Conservation (phyloP, 164 flowering plant genomes). For the Brasenia schreberi region DNA sequence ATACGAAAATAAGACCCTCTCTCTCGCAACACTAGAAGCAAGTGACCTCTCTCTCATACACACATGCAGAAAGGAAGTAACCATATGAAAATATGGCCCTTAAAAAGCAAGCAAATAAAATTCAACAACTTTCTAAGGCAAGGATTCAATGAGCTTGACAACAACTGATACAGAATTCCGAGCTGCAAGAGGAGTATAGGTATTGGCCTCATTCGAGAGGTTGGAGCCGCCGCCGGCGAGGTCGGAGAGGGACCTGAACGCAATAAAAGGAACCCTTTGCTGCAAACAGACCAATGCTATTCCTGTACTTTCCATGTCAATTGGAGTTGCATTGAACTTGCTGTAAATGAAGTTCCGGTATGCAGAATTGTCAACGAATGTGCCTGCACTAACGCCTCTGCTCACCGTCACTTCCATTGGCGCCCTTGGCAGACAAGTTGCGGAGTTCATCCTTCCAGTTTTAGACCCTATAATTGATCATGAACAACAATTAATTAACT, state of each 20-base stretch:
- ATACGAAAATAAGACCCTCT: too few species aligned
- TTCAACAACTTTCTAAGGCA: background rate
- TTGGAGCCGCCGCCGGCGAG: slow-evolving; percentile 27
- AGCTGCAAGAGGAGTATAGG: slow-evolving; percentile 19
- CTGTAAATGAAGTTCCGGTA: slow-evolving; percentile 14
- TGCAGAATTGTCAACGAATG: slow-evolving; percentile 17
- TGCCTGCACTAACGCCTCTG: slow-evolving; percentile 19
- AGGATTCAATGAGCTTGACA: slow-evolving; percentile 12
- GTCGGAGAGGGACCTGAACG: slow-evolving; percentile 22
- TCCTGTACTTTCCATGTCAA: slow-evolving; percentile 28
- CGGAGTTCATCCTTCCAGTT: slow-evolving; percentile 26
- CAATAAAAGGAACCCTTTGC: slow-evolving; percentile 18
- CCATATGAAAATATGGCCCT: too few species aligned
- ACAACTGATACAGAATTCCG: slow-evolving; percentile 18
- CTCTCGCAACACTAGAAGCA: too few species aligned
- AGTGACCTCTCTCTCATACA: too few species aligned
- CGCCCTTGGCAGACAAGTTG: slow-evolving; percentile 13
- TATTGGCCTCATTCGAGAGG: slow-evolving; percentile 22
- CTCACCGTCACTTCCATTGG: slow-evolving; percentile 14
- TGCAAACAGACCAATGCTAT: slow-evolving; percentile 21
- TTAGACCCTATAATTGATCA: slow-evolving; percentile 20
- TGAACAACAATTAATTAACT: background rate
- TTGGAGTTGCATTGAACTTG: slow-evolving; percentile 15
- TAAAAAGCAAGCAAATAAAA: too few species aligned
- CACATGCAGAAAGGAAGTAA: too few species aligned